Conservation (phyloP, 2,329 filamentous ascomycete species). For the Lachnellula cervina region DNA sequence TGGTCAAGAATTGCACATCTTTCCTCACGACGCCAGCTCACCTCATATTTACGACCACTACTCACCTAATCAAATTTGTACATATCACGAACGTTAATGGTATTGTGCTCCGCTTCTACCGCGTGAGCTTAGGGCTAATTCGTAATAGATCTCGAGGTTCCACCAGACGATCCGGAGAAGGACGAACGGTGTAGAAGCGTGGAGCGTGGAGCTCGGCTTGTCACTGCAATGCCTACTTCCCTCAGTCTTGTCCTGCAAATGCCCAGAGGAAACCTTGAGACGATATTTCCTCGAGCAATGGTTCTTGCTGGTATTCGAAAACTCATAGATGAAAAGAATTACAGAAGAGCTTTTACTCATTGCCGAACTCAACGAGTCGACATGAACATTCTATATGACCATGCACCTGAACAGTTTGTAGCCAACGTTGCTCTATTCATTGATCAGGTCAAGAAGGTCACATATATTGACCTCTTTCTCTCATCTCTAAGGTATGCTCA, state of each 20-base stretch:
- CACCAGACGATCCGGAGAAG: slow-evolving; percentile 80
- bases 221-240: slow-evolving; percentile 83
- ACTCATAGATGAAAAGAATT: slow-evolving; percentile 75
- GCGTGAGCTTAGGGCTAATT: slow-evolving; percentile 1
- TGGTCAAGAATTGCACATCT: slow-evolving; percentile 87
- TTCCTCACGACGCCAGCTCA: slow-evolving; percentile 78
- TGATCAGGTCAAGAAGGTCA: slow-evolving; percentile 74
- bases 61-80: slow-evolving; percentile 90
- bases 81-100: slow-evolving; percentile 66
- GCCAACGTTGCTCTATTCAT: slow-evolving; percentile 70
- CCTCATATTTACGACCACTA: slow-evolving; percentile 86
- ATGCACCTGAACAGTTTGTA: slow-evolving; percentile 83
- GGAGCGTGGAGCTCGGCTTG: slow-evolving; percentile 79
- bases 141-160: slow-evolving; percentile 69
- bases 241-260: slow-evolving; percentile 88
- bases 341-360: slow-evolving; percentile 76
- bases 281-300: slow-evolving; percentile 86
- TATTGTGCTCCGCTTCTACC: slow-evolving; percentile 34
- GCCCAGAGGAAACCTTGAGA: slow-evolving; percentile 93
- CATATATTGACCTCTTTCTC: slow-evolving; percentile 85
- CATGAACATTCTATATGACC: slow-evolving; percentile 95
- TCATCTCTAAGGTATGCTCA: slow-evolving; percentile 68
- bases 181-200: slow-evolving; percentile 91
- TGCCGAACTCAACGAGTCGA: slow-evolving; percentile 93
- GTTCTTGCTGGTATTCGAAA: slow-evolving; percentile 85